Percentiles rank a stretch among this genome's conserved stretches.
phyloP scores from a whole-genome alignment of 345 rosid species.

The Eucalyptus erythrocorys region DNA sequence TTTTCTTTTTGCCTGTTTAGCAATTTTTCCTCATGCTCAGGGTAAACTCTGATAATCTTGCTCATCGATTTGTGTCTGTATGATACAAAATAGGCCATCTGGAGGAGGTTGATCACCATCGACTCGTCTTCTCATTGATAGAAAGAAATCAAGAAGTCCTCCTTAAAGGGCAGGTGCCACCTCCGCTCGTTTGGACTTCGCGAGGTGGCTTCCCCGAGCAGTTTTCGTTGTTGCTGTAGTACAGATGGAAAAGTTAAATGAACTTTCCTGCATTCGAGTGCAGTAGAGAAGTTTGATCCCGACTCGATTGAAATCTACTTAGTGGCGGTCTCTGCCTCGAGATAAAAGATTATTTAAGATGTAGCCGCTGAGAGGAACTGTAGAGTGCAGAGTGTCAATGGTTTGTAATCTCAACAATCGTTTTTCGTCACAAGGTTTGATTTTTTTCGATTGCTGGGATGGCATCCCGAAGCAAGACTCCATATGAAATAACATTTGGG shows the following conservation, averaged over 20 bases:
- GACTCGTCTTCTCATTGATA: conserved; percentile 15
- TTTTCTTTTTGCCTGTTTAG: neutral
- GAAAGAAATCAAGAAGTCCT: conserved; percentile 18
- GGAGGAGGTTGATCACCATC: conserved; percentile 24
- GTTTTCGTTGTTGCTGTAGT: conserved; percentile 14
- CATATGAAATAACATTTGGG: neutral
- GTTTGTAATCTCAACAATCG: neutral
- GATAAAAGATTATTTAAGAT: neutral
- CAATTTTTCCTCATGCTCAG: neutral
- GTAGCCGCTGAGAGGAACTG: neutral
- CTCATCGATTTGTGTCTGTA: neutral
- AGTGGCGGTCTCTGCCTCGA: neutral
- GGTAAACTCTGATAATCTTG: neutral
- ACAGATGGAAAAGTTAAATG: neutral
- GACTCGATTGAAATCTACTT: too few species aligned
- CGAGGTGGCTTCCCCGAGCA: conserved; percentile 26
- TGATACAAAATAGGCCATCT: conserved; percentile 26
- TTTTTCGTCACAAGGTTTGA: neutral
- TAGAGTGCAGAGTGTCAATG: neutral
- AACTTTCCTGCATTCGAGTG: neutral
- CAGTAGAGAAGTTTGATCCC: neutral
- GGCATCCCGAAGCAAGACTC: neutral
- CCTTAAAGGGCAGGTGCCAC: conserved; percentile 19
- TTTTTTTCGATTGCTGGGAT: neutral
- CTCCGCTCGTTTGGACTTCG: conserved; percentile 25